A percentile compares a stretch with the other conserved stretches of the same genome.
Conservation (phyloP, 371 early-diverging fungal genomes). For the Apophysomyces ossiformis region DNA sequence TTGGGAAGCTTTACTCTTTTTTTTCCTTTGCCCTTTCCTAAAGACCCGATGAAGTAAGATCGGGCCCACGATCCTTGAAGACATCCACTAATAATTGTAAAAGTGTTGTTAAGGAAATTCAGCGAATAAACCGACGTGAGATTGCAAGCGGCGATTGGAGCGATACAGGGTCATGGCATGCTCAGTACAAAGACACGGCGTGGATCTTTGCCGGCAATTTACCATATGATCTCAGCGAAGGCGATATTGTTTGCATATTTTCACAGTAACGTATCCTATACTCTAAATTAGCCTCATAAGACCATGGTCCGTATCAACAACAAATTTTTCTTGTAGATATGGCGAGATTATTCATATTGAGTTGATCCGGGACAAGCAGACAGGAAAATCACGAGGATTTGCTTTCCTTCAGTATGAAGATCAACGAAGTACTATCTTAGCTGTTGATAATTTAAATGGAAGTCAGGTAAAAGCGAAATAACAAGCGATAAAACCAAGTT, state of each 20-base stretch:
- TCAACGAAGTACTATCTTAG: conserved; percentile 88
- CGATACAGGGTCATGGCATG: conserved; percentile 83
- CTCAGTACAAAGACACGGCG: conserved; percentile 86
- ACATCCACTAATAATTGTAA: not conserved
- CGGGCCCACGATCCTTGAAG: too few species aligned
- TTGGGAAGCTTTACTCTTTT: too few species aligned
- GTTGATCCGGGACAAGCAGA: conserved; percentile 82
- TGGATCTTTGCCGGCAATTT: conserved; percentile 91
- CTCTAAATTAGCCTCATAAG: too few species aligned
- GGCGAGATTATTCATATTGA: conserved; percentile 92
- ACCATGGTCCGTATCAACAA: not conserved
- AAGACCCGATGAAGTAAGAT: too few species aligned
- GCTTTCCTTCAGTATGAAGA: conserved; percentile 95
- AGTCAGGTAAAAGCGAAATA: conserved; percentile 52
- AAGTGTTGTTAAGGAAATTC: conserved; percentile 78
- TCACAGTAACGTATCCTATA: conserved; percentile 71
- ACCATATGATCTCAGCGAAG: conserved; percentile 87
- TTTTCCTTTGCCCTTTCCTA: too few species aligned
- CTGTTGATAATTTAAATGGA: conserved; percentile 96
- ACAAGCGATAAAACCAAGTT: too few species aligned
- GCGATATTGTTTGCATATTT: conserved; percentile 89
- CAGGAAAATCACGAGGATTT: conserved; percentile 89
- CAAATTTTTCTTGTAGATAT: conserved; percentile 50
- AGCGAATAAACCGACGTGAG: conserved; percentile 73
- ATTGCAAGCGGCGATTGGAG: conserved; percentile 47